Base-by-base conservation (phyloP, 495 filamentous ascomycete species). In the Hypoxylon lienhwacheense region DNA sequence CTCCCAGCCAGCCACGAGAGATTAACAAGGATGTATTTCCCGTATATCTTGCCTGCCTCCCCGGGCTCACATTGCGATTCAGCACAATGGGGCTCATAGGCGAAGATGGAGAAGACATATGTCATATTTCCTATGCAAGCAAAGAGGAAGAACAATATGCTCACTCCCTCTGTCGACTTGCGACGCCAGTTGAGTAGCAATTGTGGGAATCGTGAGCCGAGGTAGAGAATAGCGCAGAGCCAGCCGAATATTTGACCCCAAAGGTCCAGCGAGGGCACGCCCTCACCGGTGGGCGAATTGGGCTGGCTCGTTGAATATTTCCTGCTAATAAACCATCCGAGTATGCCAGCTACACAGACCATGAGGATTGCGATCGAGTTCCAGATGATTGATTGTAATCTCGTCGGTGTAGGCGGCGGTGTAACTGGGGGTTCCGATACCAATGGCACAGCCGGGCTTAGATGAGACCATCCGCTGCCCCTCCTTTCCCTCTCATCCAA, bases 111-210 rank as follows among this genome's bases (percentile, higher is more conserved):
- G 12, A 96, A 65, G 4, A 97, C 90, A 63, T 95, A 98, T 0
- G 92, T 96, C 46, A 92, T 59, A 63, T 98, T 98, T 2, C 93
- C 93, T 15, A 97, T 79, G 66, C 91, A 96, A 5, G 92, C 93
- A 65, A 98, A 98, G 12, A 97, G 73, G 73, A 98, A 98, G 74
- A 98, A 98, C 0, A 98, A 75, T 60, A 96, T 77, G 14, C 87
- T 90, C 4, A 98, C 83, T 2, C 92, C 93, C 22, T 96, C 91
- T 1, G 91, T 96, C 21, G 83, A 87, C 69, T 93, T 96, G 29
- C 93, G 84, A 1, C 85, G 80, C 70, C 86, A 92, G 66, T 98
- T 98, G 22, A 97, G 81, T 3, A 96, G 73, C 5, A 98, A 75
- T 69, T 98, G 93, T 0, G 93, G 93, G 7, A 97, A 64, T 4